Evolutionary conservation across 139 green algal species (phyloP).

Genomic region (Penium margaritaceum): DNA sequence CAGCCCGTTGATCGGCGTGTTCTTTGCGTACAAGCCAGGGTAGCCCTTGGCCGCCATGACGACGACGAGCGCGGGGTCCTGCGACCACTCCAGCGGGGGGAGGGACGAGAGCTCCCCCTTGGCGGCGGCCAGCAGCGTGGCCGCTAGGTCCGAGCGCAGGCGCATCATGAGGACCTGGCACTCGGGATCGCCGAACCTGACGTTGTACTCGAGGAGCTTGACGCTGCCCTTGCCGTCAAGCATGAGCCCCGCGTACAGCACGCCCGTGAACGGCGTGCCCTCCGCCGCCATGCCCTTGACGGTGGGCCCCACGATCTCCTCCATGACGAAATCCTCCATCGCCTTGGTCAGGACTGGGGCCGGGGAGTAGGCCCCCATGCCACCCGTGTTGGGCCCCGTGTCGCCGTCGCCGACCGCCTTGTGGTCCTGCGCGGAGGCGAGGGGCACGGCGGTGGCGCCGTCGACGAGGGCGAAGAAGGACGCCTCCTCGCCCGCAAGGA

Average conservation of each 20-base stretch:
- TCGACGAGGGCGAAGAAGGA: slow-evolving; percentile 95
- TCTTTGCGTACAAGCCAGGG: slow-evolving; percentile 83
- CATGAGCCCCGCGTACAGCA: slow-evolving; percentile 96
- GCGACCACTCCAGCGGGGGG: slow-evolving; percentile 43
- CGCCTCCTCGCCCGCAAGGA: slow-evolving; percentile 87
- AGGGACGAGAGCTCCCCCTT: background rate
- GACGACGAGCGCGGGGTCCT: slow-evolving; percentile 68
- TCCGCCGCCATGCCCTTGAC: slow-evolving; percentile 76
- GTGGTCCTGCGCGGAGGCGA: slow-evolving; percentile 75
- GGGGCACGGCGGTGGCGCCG: slow-evolving; percentile 55
- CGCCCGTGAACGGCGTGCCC: slow-evolving; percentile 75
- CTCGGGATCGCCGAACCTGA: slow-evolving; percentile 95
- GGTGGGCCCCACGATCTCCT: slow-evolving; percentile 76
- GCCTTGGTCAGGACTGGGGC: slow-evolving; percentile 79
- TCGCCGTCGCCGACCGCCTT: slow-evolving; percentile 90
- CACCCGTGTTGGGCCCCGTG: slow-evolving; percentile 91
- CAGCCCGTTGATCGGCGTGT: slow-evolving; percentile 63
- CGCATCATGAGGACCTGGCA: slow-evolving; percentile 89
- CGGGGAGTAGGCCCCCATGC: slow-evolving; percentile 96
- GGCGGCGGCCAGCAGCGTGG: slow-evolving; percentile 59
- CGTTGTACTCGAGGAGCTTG: slow-evolving; percentile 95
- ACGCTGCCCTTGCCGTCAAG: slow-evolving; percentile 66
- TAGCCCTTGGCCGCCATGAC: slow-evolving; percentile 88
- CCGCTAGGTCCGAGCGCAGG: slow-evolving; percentile 73
- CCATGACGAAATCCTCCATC: slow-evolving; percentile 71